Evolutionary conservation across 225 moss, liverwort and hornwort genomes (phyloP).

Genomic region (Pseudoscleropodium purum): DNA sequence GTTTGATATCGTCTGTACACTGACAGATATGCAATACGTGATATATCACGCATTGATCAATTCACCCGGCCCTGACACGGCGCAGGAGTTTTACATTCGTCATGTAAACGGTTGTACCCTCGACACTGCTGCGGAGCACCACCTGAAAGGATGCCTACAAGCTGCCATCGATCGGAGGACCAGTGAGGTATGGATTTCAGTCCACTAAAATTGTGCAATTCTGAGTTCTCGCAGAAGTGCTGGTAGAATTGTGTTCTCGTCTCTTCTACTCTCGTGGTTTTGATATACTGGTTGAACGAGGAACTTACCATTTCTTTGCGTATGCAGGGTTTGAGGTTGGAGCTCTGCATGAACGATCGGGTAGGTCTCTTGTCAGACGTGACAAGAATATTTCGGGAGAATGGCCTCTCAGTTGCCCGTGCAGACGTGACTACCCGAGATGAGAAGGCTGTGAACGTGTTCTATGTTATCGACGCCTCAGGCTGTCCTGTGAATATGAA

Average conservation of each 20-base stretch:
- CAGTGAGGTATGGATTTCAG: conserved; percentile 7
- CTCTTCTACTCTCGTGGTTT: not conserved
- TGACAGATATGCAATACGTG: conserved; percentile 54
- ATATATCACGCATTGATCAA: conserved; percentile 44
- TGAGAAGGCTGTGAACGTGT: conserved; percentile 39
- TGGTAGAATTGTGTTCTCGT: not conserved
- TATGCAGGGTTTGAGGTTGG: conserved; percentile 35
- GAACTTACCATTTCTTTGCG: not conserved
- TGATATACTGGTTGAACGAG: too few species aligned
- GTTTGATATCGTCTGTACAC: conserved; percentile 44
- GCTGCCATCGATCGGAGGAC: conserved; percentile 43
- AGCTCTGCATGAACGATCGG: conserved; percentile 34
- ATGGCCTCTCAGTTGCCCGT: conserved; percentile 40
- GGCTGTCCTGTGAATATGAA: conserved; percentile 41
- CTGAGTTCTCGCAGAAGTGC: too few species aligned
- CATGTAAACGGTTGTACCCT: conserved; percentile 35
- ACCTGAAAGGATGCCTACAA: conserved; percentile 26
- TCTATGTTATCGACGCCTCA: conserved; percentile 32
- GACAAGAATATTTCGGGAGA: conserved; percentile 33
- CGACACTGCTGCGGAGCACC: conserved; percentile 19
- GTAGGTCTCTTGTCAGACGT: conserved; percentile 39
- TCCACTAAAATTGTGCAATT: too few species aligned
- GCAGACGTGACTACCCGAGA: conserved; percentile 39
- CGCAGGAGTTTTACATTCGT: conserved; percentile 44
- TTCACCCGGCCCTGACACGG: conserved; percentile 25